Percentiles rank a stretch among this genome's conserved stretches.
These are phyloP conservation scores for Leccinum pellstonianum DNA, from an alignment of 768 basidiomycete species.

Conservation along the genomic window DNA sequence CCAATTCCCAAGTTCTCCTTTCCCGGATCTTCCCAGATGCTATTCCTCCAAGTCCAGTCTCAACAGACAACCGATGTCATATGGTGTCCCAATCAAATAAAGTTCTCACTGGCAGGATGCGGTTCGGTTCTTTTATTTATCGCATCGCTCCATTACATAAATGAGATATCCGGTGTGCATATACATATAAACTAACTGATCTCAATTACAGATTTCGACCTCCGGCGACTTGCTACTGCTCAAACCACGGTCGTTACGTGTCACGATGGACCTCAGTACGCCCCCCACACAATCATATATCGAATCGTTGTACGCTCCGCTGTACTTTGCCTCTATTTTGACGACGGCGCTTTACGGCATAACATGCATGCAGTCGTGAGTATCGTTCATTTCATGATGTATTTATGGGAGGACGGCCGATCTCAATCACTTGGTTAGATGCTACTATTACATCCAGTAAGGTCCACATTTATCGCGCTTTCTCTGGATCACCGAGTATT, in stretches of 20 bases:
- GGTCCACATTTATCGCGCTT: neutral
- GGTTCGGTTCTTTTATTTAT: neutral
- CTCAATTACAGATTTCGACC: neutral
- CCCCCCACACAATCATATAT: neutral
- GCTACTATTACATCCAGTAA: conserved; percentile 4
- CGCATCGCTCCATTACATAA: neutral
- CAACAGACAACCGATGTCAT: neutral
- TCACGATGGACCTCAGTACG: neutral
- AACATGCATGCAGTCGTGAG: neutral
- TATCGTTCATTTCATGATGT: neutral
- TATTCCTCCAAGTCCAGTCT: too few relatives aligned
- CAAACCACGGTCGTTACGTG: neutral
- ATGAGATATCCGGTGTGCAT: neutral
- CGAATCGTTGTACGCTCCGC: neutral
- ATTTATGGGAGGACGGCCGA: neutral
- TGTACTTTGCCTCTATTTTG: neutral
- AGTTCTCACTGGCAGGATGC: neutral
- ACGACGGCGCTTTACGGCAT: neutral
- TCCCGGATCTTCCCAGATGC: too few relatives aligned
- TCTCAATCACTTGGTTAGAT: neutral
- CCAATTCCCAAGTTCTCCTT: too few relatives aligned
- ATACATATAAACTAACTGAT: neutral
- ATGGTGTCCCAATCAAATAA: neutral
- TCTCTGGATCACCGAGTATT: neutral
- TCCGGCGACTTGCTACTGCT: neutral